Evolutionary conservation across 1,284 basidiomycete species (phyloP), one percentile per base, ranked within the genome.

Genomic region (Uromyces viciae-fabae): DNA sequence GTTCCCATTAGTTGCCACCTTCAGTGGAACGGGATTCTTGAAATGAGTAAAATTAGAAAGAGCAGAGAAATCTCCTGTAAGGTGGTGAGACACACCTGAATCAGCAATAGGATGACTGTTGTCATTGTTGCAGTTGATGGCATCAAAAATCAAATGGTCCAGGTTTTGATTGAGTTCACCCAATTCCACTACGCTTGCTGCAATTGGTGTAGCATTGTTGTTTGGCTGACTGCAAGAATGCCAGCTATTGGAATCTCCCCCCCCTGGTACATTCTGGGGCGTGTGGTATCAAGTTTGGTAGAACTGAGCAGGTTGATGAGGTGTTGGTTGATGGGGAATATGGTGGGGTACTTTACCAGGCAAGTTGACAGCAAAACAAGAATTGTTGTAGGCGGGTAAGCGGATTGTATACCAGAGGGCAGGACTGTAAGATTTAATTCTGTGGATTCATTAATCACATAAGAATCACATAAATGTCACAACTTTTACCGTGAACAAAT

Each of bases 41-140:
- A 69, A 33, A 8, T 4, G 19, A 5, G 9, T 17, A 7, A 69
- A 69, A 33, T 69, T 42, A 22, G n/a, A 42, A 4, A 69, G 31
- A 7, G 43, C 14, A 19, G 17, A 22, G 15, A 33, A 33, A n/a
- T 49, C 14, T 3, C 68, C 68, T 25, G 38, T 46, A 19, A 72
- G 31, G n/a, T 72, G 68, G 43, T 72, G 68, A 7, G 66, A 43
- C 14, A 38, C 66, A 43, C 66, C 66, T 43, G 66, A 40, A 69
- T 25, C 7, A 72, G 40, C 9, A 8, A 68, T 36, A 2, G 64
- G 64, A n/a, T 68, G 31, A 14, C 25, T 25, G n/a, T 31, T 25
- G 56, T 58, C n/a, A 31, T 31, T 31, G 11, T 25, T n/a, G 15
- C 19, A 58, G n/a, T 58, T 58, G 56, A 22, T 31, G 9, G 56